These are phyloP conservation scores for Fusarium brachygibbosum DNA, from an alignment of 2,329 filamentous ascomycete species.

Conservation along the genomic window DNA sequence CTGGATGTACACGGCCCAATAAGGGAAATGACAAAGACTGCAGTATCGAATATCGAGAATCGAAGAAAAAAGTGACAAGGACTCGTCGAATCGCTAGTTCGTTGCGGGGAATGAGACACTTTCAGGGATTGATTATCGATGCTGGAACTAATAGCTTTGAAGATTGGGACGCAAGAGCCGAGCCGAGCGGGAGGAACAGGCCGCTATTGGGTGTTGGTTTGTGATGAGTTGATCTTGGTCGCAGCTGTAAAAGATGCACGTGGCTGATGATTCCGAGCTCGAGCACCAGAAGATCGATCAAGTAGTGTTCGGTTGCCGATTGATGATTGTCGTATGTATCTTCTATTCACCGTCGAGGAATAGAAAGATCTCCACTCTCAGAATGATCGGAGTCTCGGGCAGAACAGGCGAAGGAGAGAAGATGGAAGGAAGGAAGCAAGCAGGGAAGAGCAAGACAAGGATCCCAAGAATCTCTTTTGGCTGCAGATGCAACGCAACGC, in stretches of 20 bases:
- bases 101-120: conserved; percentile 37
- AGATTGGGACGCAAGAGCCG: conserved; percentile 36
- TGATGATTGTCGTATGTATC: neutral
- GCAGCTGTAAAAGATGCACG: conserved; percentile 46
- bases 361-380: conserved; percentile 1
- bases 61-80: conserved; percentile 38
- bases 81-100: conserved; percentile 27
- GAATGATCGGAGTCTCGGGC: conserved; percentile 4
- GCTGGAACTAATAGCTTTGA: conserved; percentile 21
- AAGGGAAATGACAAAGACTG: neutral
- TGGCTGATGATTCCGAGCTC: conserved; percentile 28
- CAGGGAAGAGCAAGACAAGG: conserved; percentile 23
- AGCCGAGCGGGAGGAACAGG: conserved; percentile 44
- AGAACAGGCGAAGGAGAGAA: conserved; percentile 4
- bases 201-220: conserved; percentile 44
- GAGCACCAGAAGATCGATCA: neutral
- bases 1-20: conserved; percentile 3
- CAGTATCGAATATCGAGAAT: conserved; percentile 27
- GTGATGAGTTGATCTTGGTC: conserved; percentile 45
- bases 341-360: neutral
- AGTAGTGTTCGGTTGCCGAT: neutral
- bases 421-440: conserved; percentile 9
- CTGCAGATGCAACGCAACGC: conserved; percentile 39
- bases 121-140: conserved; percentile 34
- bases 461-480: conserved; percentile 21